Evolutionary conservation across 129 eudicot species (phyloP).

Genomic region (Lactuca sativa): DNA sequence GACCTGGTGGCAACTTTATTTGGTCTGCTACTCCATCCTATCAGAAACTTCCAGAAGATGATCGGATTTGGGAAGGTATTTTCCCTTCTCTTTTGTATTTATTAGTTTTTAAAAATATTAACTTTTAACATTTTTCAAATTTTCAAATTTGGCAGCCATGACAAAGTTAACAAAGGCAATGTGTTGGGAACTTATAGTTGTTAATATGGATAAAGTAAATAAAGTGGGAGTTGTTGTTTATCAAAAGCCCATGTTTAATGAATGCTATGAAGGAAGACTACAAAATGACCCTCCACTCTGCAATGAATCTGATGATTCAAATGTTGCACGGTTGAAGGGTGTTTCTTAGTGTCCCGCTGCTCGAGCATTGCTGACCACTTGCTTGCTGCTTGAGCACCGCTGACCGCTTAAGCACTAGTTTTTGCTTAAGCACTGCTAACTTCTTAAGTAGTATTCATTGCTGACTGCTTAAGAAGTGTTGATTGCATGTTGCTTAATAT

Average conservation of each 20-base stretch:
- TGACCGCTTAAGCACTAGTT: no score
- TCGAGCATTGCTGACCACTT: no score
- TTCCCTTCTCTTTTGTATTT: not conserved
- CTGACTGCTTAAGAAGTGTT: no score
- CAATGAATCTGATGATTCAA: conserved; percentile 69
- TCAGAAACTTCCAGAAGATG: conserved; percentile 77
- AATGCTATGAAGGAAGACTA: conserved; percentile 74
- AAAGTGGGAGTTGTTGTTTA: conserved; percentile 73
- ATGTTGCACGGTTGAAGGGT: conserved; percentile 92
- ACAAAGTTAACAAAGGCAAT: conserved; percentile 60
- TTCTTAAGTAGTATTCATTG: no score
- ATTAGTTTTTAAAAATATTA: not conserved
- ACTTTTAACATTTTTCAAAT: not conserved
- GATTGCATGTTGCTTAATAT: no score
- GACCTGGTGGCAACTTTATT: conserved; percentile 92
- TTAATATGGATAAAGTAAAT: conserved; percentile 69
- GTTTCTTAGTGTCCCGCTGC: no score
- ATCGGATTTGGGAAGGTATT: conserved; percentile 79
- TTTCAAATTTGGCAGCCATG: conserved; percentile 57
- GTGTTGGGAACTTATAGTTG: conserved; percentile 77
- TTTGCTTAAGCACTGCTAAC: no score
- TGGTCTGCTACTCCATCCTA: conserved; percentile 97
- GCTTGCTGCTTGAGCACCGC: no score
- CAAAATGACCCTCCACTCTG: conserved; percentile 74
- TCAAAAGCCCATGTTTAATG: conserved; percentile 68